These are phyloP conservation scores for Podila verticillata DNA, from an alignment of 192 early-diverging fungal genomes.

Conservation along the genomic window DNA sequence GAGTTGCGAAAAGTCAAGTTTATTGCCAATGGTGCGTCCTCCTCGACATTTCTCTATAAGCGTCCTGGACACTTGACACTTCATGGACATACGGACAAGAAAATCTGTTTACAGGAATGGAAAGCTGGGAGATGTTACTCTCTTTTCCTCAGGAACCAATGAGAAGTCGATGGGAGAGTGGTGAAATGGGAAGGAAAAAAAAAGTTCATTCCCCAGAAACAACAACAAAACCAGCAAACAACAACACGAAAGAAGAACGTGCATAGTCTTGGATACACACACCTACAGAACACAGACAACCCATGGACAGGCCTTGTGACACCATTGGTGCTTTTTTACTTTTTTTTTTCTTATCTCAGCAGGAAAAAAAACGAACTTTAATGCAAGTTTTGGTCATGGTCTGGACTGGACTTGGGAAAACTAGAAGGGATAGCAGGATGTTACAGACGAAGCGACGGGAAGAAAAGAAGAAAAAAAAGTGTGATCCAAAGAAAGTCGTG, in stretches of 20 bases:
- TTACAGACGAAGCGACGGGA: too few relatives aligned
- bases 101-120: neutral
- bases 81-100: too few relatives aligned
- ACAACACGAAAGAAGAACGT: neutral
- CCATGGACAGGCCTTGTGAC: constrained; percentile 1
- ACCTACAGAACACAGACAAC: neutral
- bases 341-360: constrained; percentile 1
- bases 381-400: too few relatives aligned
- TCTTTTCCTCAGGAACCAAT: neutral
- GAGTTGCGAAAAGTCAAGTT: constrained; percentile 64
- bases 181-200: neutral
- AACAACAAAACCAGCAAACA: neutral
- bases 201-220: neutral
- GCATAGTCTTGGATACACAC: neutral
- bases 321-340: neutral
- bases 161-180: neutral
- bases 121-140: neutral
- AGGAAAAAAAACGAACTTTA: neutral
- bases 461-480: too few relatives aligned
- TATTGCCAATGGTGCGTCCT: constrained; percentile 63
- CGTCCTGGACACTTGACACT: too few relatives aligned
- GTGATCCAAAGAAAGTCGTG: too few relatives aligned
- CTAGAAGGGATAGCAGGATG: too few relatives aligned
- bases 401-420: too few relatives aligned
- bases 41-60: neutral